These are phyloP conservation scores for Pugionium dolabratum DNA, from an alignment of 345 rosid genomes.

Conservation along the genomic window DNA sequence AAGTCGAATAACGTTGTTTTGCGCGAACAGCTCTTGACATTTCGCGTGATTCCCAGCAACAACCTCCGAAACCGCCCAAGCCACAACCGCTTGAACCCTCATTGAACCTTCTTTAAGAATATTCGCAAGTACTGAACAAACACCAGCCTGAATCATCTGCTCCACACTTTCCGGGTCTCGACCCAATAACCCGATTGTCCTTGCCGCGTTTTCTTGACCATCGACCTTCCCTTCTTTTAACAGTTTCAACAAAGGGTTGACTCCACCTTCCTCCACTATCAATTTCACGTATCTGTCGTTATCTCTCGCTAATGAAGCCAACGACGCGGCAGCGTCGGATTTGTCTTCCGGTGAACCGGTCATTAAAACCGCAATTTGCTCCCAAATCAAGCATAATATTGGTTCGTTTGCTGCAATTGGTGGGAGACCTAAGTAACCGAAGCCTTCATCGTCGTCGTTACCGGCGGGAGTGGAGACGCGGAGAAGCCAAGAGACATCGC, in stretches of 20 bases:
- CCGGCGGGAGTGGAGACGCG: conserved; percentile 81
- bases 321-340: conserved; percentile 83
- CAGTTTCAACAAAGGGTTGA: conserved; percentile 70
- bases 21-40: conserved; percentile 86
- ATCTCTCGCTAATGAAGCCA: conserved; percentile 80
- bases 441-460: conserved; percentile 58
- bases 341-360: conserved; percentile 66
- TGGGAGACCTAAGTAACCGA: conserved; percentile 73
- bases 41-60: conserved; percentile 56
- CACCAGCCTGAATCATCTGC: conserved; percentile 63
- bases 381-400: conserved; percentile 84
- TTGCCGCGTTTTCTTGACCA: conserved; percentile 84
- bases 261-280: conserved; percentile 89
- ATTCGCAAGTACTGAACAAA: conserved; percentile 68
- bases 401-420: conserved; percentile 98
- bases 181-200: conserved; percentile 76
- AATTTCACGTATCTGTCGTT: conserved; percentile 82
- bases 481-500: conserved; percentile 93
- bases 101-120: conserved; percentile 90
- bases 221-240: conserved; percentile 79
- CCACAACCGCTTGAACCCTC: conserved; percentile 84
- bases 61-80: conserved; percentile 91
- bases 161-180: conserved; percentile 81
- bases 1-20: conserved; percentile 67
- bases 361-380: conserved; percentile 78